Evolutionary conservation across 371 early-diverging fungal species (phyloP).

Genomic region (Mucor velutinosus): DNA sequence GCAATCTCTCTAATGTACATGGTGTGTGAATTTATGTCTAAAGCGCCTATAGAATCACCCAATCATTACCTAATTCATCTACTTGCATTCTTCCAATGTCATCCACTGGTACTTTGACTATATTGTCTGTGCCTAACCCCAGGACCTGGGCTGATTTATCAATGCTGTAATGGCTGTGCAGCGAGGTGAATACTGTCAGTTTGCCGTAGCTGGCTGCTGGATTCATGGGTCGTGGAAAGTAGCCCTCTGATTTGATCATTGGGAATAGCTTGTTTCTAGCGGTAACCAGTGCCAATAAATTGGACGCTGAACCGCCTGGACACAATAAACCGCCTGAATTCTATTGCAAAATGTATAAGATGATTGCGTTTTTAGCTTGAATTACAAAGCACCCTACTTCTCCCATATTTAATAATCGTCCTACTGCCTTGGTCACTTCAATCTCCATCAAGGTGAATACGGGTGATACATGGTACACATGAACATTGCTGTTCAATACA

Average conservation of each 20-base stretch:
- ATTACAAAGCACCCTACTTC: constrained; percentile 30
- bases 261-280: constrained; percentile 77
- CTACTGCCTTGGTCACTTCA: constrained; percentile 60
- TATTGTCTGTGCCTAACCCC: constrained; percentile 75
- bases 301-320: constrained; percentile 84
- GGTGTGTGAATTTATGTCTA: not conserved
- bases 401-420: constrained; percentile 60
- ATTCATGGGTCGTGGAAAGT: constrained; percentile 50
- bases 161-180: constrained; percentile 80
- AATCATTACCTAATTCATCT: constrained; percentile 53
- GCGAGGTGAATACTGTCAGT: constrained; percentile 75
- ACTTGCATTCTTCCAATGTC: constrained; percentile 68
- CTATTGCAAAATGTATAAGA: constrained; percentile 7
- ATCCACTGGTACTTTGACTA: constrained; percentile 72
- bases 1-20: constrained; percentile 44
- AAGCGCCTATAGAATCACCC: not conserved
- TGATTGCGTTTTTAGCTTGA: not conserved
- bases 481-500: constrained; percentile 80
- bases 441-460: constrained; percentile 78
- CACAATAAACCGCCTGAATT: constrained; percentile 72
- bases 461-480: constrained; percentile 83
- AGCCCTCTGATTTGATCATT: constrained; percentile 57
- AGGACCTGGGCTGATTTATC: constrained; percentile 75
- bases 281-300: constrained; percentile 79
- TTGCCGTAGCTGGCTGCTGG: constrained; percentile 45